Percentiles rank a stretch among this genome's conserved stretches.
Evolutionary conservation across 2,329 filamentous ascomycete genomes (phyloP).

Genomic region (Penicillium concentricum): DNA sequence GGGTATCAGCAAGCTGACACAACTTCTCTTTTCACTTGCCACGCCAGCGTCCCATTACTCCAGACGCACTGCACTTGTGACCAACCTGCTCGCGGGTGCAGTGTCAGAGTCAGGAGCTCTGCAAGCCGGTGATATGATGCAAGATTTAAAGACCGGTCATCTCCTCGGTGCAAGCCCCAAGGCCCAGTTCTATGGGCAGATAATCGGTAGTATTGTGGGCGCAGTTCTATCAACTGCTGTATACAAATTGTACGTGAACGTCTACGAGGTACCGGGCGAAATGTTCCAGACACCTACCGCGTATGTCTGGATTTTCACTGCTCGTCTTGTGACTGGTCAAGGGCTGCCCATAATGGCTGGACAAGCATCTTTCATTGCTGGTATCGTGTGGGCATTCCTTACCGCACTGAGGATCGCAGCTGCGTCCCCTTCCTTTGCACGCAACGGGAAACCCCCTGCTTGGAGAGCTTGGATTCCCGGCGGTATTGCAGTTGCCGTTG

Average conservation of each 20-base stretch:
- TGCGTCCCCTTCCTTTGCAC: conserved; percentile 32
- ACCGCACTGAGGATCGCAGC: conserved; percentile 69
- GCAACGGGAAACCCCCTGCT: conserved; percentile 34
- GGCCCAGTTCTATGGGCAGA: conserved; percentile 94
- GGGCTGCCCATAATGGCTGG: conserved; percentile 81
- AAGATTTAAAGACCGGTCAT: conserved; percentile 95
- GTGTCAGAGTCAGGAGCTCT: conserved; percentile 81
- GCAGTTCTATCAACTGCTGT: conserved; percentile 82
- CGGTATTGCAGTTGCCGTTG: conserved; percentile 84
- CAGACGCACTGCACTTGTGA: conserved; percentile 77
- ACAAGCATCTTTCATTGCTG: conserved; percentile 75
- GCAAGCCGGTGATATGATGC: conserved; percentile 94
- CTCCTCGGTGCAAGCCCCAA: conserved; percentile 87
- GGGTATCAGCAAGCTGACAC: conserved; percentile 93
- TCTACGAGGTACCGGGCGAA: conserved; percentile 84
- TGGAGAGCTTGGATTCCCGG: conserved; percentile 82
- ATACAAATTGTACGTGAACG: conserved; percentile 84
- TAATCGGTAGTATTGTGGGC: conserved; percentile 83
- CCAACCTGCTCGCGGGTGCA: conserved; percentile 91
- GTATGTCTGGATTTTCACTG: conserved; percentile 97
- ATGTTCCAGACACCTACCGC: conserved; percentile 92
- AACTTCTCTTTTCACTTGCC: conserved; percentile 89
- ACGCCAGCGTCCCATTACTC: conserved; percentile 78
- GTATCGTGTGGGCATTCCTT: conserved; percentile 66
- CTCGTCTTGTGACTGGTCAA: conserved; percentile 84